Evolutionary conservation across 495 filamentous ascomycete genomes (phyloP).

Genomic region (Penicillium simplicissimum): DNA sequence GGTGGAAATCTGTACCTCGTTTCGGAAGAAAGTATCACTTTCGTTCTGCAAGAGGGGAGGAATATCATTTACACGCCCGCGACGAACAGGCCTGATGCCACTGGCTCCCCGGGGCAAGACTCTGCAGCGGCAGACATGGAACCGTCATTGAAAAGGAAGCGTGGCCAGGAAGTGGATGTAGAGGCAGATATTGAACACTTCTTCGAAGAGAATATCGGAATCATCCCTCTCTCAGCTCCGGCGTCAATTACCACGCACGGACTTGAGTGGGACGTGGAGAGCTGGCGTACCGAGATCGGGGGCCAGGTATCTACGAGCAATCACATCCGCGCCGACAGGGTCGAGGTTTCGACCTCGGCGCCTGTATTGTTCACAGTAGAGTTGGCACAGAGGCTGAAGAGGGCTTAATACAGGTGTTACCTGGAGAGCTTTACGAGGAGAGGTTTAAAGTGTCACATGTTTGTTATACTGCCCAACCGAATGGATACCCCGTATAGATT

Average conservation of each 20-base stretch:
- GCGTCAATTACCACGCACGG: slow-evolving; percentile 74
- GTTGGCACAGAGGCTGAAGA: slow-evolving; percentile 50
- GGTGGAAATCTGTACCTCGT: slow-evolving; percentile 64
- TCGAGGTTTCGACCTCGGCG: slow-evolving; percentile 64
- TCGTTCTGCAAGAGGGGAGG: slow-evolving; percentile 66
- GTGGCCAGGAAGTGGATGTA: background rate
- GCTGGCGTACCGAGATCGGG: slow-evolving; percentile 82
- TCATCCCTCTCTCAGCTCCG: slow-evolving; percentile 76
- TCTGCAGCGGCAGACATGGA: background rate
- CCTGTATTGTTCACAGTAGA: slow-evolving; percentile 87
- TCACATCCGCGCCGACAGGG: slow-evolving; percentile 60
- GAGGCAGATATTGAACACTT: slow-evolving; percentile 15
- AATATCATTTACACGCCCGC: slow-evolving; percentile 69
- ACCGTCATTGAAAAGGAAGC: slow-evolving; percentile 13
- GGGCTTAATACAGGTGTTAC: background rate
- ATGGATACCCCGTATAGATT: slow-evolving; percentile 15
- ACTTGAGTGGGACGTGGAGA: slow-evolving; percentile 83
- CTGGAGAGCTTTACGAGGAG: background rate
- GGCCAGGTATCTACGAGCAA: slow-evolving; percentile 91
- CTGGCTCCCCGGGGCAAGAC: background rate
- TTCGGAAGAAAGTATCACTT: slow-evolving; percentile 76
- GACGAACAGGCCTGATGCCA: slow-evolving; percentile 27
- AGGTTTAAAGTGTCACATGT: slow-evolving; percentile 5
- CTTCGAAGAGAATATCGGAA: slow-evolving; percentile 72
- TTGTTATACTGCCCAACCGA: slow-evolving; percentile 16